Conservation (phyloP, 805 yeast species). For the Candida dendrica region DNA sequence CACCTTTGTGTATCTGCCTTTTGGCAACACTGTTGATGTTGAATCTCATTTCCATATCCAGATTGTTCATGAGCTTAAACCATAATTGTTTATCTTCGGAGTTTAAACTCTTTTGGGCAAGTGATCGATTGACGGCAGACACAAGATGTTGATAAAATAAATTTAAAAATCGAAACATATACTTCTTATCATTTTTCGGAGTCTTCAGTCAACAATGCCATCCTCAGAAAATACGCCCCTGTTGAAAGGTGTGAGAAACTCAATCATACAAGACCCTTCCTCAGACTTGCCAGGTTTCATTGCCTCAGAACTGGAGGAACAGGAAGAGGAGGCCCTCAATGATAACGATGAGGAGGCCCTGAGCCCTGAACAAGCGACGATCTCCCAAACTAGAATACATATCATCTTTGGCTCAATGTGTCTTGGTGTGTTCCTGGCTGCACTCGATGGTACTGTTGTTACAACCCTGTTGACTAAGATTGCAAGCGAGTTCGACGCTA, state of each 20-base stretch:
- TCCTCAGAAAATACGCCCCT: slow-evolving; percentile 12
- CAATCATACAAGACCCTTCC: slow-evolving; percentile 22
- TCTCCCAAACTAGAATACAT: slow-evolving; percentile 12
- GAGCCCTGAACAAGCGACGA: slow-evolving; percentile 2
- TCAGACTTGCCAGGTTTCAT: slow-evolving; percentile 26
- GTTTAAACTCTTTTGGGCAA: no score
- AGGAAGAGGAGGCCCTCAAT: slow-evolving; percentile 11
- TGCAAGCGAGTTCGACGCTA: slow-evolving; percentile 61
- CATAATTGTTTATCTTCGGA: neutral
- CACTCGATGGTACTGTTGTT: slow-evolving; percentile 62
- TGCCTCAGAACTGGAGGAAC: slow-evolving; percentile 25
- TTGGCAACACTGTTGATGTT: no score
- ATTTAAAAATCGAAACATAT: no score
- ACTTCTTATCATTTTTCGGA: no score
- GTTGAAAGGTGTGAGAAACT: slow-evolving; percentile 12
- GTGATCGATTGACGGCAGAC: no score
- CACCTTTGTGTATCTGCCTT: no score
- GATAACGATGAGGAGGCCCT: slow-evolving; percentile 1
- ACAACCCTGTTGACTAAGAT: slow-evolving; percentile 58
- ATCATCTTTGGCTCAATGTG: slow-evolving; percentile 36
- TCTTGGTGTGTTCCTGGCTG: slow-evolving; percentile 48
- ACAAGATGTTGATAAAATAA: no score
- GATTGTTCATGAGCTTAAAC: neutral
- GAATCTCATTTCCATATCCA: no score
- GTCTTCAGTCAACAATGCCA: neutral